Conservation (phyloP, 352 stramenopile species). For the Phytophthora multivora region DNA sequence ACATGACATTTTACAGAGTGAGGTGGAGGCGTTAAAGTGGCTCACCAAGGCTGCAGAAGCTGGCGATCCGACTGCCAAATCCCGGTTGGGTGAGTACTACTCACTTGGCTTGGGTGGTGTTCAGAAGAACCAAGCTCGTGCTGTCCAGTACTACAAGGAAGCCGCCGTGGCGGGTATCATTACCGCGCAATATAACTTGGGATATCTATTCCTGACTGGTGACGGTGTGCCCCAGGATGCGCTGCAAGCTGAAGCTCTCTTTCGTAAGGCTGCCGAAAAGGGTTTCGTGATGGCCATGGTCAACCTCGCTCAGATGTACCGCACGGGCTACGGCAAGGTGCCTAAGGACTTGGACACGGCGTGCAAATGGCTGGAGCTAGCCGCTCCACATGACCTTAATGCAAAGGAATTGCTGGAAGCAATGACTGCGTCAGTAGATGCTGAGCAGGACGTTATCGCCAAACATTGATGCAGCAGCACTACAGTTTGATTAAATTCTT, state of each 20-base stretch:
- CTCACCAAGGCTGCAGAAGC: slow-evolving; percentile 75
- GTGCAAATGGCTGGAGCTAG: slow-evolving; percentile 77
- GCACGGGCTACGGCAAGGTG: slow-evolving; percentile 67
- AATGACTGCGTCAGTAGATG: slow-evolving; percentile 26
- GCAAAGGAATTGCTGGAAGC: slow-evolving; percentile 74
- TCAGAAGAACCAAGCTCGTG: slow-evolving; percentile 51
- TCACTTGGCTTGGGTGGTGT: slow-evolving; percentile 63
- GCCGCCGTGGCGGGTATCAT: slow-evolving; percentile 61
- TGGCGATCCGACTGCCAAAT: slow-evolving; percentile 77
- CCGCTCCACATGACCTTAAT: slow-evolving; percentile 74
- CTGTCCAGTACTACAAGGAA: slow-evolving; percentile 73
- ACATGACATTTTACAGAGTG: slow-evolving; percentile 49
- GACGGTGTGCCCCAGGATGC: slow-evolving; percentile 62
- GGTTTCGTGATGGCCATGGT: slow-evolving; percentile 90
- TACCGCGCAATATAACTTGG: slow-evolving; percentile 82
- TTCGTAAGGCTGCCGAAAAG: slow-evolving; percentile 73
- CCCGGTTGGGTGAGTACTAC: slow-evolving; percentile 73
- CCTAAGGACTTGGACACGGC: slow-evolving; percentile 64
- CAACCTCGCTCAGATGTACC: slow-evolving; percentile 87
- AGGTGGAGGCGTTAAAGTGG: slow-evolving; percentile 70
- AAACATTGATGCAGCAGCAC: slow-evolving; percentile 14
- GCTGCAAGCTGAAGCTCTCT: slow-evolving; percentile 72
- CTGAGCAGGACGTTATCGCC: slow-evolving; percentile 2
- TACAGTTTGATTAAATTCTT: slow-evolving; percentile 12
- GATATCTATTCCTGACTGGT: slow-evolving; percentile 70